These are phyloP conservation scores for Musa acuminata DNA, from an alignment of 176 grass and related monocot genomes.

Conservation along the genomic window DNA sequence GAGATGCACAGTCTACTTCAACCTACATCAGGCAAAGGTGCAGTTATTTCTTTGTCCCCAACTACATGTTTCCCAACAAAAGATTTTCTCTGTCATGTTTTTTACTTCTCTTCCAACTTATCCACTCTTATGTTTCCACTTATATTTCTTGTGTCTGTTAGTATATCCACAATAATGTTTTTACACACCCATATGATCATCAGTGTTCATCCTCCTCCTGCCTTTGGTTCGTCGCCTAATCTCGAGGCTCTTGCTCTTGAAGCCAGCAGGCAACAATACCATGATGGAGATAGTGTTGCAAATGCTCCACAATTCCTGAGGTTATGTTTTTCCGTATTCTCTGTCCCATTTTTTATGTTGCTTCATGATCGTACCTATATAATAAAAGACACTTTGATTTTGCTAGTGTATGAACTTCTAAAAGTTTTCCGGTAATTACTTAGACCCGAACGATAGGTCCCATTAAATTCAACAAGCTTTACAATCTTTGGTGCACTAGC, in stretches of 20 bases:
- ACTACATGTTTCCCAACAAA: not conserved
- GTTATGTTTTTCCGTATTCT: slow-evolving; percentile 17
- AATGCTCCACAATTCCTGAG: slow-evolving; percentile 39
- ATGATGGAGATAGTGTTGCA: slow-evolving; percentile 28
- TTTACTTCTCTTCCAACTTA: not conserved
- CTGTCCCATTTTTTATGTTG: not conserved
- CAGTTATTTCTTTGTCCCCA: not conserved
- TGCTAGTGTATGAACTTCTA: not conserved
- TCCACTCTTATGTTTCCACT: slow-evolving; percentile 1
- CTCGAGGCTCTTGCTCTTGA: slow-evolving; percentile 46
- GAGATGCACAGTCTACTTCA: slow-evolving; percentile 10
- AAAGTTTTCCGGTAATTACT: not conserved
- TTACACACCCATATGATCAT: not conserved
- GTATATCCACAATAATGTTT: not conserved
- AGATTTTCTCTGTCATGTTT: not conserved
- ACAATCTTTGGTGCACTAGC: not conserved
- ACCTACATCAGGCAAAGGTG: slow-evolving; percentile 27
- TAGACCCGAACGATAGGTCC: too few species aligned
- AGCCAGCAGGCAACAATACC: slow-evolving; percentile 14
- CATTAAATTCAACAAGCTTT: too few species aligned
- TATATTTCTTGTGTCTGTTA: not conserved
- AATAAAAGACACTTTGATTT: too few species aligned
- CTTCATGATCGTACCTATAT: not conserved
- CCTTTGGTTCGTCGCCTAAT: slow-evolving; percentile 60
- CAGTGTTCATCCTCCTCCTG: slow-evolving; percentile 53